phyloP scores from a whole-genome alignment of 2,329 filamentous ascomycete species.

The Pseudocercospora musae region DNA sequence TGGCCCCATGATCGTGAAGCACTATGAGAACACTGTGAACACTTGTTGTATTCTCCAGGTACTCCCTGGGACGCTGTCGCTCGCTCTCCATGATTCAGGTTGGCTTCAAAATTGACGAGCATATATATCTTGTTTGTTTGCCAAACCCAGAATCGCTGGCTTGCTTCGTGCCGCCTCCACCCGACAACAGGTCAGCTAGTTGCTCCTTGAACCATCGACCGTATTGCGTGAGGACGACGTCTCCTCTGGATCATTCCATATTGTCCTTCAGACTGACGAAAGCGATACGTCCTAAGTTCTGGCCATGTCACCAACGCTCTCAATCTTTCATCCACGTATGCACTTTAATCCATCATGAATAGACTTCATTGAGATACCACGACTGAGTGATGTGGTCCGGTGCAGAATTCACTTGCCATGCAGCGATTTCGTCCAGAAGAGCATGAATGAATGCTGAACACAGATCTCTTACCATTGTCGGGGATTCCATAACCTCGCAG shows the following conservation, averaged over 20 bases:
- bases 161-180: not conserved
- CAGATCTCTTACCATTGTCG: not conserved
- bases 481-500: not conserved
- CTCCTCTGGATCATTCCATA: no score
- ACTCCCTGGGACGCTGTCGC: no score
- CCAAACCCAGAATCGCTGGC: not conserved
- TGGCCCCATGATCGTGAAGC: no score
- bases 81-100: no score
- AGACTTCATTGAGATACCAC: not conserved
- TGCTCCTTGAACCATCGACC: not conserved
- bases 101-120: not conserved
- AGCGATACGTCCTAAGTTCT: not conserved
- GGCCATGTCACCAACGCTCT: not conserved
- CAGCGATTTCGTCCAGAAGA: not conserved
- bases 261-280: no score
- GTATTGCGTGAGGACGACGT: not conserved
- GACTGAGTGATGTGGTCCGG: not conserved
- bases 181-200: not conserved
- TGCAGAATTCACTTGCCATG: not conserved
- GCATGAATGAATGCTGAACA: not conserved
- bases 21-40: no score
- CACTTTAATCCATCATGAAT: not conserved
- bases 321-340: no score
- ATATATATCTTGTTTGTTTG: not conserved
- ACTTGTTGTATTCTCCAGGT: no score